phyloP scores from a whole-genome alignment of 352 stramenopile species.

The Phytopythium delawarense region DNA sequence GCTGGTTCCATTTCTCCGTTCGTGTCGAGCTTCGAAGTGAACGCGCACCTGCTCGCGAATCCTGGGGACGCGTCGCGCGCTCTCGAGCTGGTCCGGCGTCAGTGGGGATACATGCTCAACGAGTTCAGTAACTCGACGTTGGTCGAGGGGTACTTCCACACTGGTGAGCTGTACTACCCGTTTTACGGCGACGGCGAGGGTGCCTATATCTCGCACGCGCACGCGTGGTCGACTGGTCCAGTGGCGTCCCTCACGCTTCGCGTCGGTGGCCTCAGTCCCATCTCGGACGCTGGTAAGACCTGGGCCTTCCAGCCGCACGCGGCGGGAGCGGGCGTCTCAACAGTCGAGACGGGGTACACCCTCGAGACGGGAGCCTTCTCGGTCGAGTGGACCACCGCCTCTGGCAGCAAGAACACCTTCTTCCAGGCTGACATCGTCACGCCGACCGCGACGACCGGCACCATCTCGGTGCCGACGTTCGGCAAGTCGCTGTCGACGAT shows the following conservation, averaged over 20 bases:
- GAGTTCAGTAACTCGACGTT: conserved; percentile 32
- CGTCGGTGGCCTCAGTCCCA: conserved; percentile 17
- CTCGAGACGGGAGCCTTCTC: conserved; percentile 16
- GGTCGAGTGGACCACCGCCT: conserved; percentile 22
- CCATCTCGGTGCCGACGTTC: conserved; percentile 27
- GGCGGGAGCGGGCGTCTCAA: conserved; percentile 10
- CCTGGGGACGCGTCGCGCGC: conserved; percentile 20
- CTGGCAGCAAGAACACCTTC: conserved; percentile 9
- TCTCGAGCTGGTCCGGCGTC: conserved; percentile 25
- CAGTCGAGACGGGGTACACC: conserved; percentile 21
- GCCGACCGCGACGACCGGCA: conserved; percentile 17
- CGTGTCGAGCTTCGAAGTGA: conserved; percentile 26
- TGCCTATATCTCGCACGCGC: conserved; percentile 28
- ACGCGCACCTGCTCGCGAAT: conserved; percentile 24
- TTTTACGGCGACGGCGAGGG: conserved; percentile 26
- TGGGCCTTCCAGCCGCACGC: conserved; percentile 25
- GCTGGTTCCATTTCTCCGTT: conserved; percentile 25
- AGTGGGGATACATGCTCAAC: conserved; percentile 38
- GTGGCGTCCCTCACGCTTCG: conserved; percentile 21
- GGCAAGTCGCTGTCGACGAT: conserved; percentile 19
- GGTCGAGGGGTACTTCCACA: conserved; percentile 33
- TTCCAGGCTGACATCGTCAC: conserved; percentile 15
- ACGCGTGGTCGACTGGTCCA: conserved; percentile 32
- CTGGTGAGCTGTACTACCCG: conserved; percentile 26
- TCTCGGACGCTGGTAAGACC: conserved; percentile 20